These are phyloP conservation scores for Phaeosphaeria sp. DNA, from an alignment of 2,329 filamentous ascomycete genomes.

Conservation along the genomic window DNA sequence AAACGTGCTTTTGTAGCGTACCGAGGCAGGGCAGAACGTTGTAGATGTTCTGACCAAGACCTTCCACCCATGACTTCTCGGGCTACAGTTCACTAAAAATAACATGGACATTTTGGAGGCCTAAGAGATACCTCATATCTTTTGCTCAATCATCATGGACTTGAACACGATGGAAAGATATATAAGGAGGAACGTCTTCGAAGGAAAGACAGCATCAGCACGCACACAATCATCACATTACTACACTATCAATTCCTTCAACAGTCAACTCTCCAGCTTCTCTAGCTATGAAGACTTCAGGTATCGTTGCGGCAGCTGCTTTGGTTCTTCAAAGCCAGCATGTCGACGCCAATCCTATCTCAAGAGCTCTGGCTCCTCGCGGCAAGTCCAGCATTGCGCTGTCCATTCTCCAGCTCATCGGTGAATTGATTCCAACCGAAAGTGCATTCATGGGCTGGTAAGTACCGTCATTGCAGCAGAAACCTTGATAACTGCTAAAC, in stretches of 20 bases:
- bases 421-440: neutral
- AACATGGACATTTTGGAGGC: neutral
- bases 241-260: neutral
- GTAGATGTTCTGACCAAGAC: neutral
- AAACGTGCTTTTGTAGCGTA: neutral
- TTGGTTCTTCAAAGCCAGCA: neutral
- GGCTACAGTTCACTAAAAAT: neutral
- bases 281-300: neutral
- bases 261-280: neutral
- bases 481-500: neutral
- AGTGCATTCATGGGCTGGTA: neutral
- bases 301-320: neutral
- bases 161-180: neutral
- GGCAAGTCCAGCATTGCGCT: neutral
- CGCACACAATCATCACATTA: neutral
- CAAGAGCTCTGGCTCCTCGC: neutral
- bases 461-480: neutral
- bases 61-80: neutral
- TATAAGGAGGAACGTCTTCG: neutral
- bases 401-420: constrained; percentile 1
- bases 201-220: neutral
- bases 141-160: neutral
- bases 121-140: neutral
- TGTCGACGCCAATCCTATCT: neutral
- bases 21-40: neutral